phyloP scores from a whole-genome alignment of 371 early-diverging fungal species.

The Mucor plumbeus region DNA sequence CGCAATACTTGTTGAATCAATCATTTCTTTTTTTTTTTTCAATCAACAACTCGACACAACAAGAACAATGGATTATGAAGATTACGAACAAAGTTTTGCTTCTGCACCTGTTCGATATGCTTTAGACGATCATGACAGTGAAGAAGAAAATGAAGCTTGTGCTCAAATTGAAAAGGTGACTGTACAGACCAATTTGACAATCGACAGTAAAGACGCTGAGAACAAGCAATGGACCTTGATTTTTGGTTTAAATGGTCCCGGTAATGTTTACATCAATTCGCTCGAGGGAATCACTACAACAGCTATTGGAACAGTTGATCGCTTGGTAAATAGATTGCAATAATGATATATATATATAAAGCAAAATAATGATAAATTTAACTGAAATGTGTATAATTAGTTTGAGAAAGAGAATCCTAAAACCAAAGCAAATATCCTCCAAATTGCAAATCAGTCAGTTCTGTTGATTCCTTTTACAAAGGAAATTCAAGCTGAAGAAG shows the following conservation, averaged over 20 bases:
- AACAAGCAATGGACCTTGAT: constrained; percentile 27
- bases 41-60: background rate
- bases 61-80: constrained; percentile 6
- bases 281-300: constrained; percentile 7
- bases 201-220: background rate
- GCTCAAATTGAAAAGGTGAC: constrained; percentile 10
- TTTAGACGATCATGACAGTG: constrained; percentile 46
- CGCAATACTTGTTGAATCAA: too few species aligned
- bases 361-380: too few species aligned
- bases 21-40: background rate
- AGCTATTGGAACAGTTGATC: constrained; percentile 12
- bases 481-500: constrained; percentile 27
- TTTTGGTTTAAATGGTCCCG: constrained; percentile 45
- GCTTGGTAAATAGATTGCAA: constrained; percentile 7
- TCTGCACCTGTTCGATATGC: constrained; percentile 53
- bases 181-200: background rate
- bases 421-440: constrained; percentile 15
- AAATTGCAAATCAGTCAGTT: background rate
- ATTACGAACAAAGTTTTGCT: constrained; percentile 40
- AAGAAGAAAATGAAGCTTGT: constrained; percentile 34
- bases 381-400: constrained; percentile 2
- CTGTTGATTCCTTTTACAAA: constrained; percentile 17
- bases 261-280: constrained; percentile 39
- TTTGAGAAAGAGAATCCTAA: constrained; percentile 7
- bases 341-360: too few species aligned